Evolutionary conservation across 768 basidiomycete genomes (phyloP).

Genomic region (Serendipita sp.): DNA sequence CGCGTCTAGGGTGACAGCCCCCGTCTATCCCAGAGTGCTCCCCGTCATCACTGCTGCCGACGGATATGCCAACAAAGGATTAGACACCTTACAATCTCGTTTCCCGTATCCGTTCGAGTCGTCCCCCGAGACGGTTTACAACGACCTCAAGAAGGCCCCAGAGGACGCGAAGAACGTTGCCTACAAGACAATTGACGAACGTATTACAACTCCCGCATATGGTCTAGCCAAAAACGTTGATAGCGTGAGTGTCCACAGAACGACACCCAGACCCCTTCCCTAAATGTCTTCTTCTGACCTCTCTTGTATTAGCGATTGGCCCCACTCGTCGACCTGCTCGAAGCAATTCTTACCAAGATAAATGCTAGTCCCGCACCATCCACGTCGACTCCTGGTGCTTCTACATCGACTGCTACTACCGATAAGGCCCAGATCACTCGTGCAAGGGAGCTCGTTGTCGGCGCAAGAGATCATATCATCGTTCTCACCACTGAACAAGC

Average conservation of each 20-base stretch:
- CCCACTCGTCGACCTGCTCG: constrained; percentile 61
- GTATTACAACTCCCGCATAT: constrained; percentile 44
- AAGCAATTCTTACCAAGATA: constrained; percentile 32
- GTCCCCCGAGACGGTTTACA: constrained; percentile 53
- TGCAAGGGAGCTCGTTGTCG: constrained; percentile 46
- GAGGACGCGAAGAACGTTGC: constrained; percentile 41
- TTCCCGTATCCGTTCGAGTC: constrained; percentile 66
- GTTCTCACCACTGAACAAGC: constrained; percentile 56
- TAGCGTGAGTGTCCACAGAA: constrained; percentile 29
- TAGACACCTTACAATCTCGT: constrained; percentile 54
- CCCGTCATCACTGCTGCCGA: constrained; percentile 48
- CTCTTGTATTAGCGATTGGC: constrained; percentile 36
- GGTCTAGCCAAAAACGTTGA: constrained; percentile 53
- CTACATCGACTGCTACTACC: constrained; percentile 21
- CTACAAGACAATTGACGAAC: constrained; percentile 50
- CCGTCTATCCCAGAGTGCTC: constrained; percentile 46
- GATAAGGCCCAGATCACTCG: constrained; percentile 70
- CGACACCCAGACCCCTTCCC: constrained; percentile 12
- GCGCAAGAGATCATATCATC: constrained; percentile 44
- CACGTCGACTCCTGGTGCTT: constrained; percentile 3
- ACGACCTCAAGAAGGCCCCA: constrained; percentile 39
- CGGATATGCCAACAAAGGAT: constrained; percentile 52
- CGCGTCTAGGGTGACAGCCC: constrained; percentile 22
- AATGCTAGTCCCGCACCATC: constrained; percentile 9
- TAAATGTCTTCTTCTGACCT: constrained; percentile 1